Evolutionary conservation across 1,284 basidiomycete species (phyloP), one percentile per base, ranked within the genome.

Genomic region (Filobasidium uniguttulatum): DNA sequence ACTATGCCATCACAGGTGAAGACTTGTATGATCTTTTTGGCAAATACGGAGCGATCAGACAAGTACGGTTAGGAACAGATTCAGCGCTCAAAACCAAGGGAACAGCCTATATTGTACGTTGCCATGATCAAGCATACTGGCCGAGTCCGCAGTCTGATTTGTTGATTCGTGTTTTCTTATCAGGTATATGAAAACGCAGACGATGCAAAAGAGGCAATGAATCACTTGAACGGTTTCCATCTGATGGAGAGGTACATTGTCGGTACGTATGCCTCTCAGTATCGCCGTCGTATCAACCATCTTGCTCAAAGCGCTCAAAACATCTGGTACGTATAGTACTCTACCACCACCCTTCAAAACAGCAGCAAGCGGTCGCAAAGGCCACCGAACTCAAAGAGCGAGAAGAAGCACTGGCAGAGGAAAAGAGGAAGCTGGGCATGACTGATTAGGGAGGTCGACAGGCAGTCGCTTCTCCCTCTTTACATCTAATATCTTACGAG

Each of bases 21-120:
- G 91, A 96, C 68, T 71, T 97, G 56, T 97, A 97, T 69, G 93
- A 98, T 71, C 76, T 98, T 52, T 98, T 98, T 64, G 93, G 91
- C 49, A 85, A 89, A 56, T 98, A 98, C 72, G 93, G 93, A 37
- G 86, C 86, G 58, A 89, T 98, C 62, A 82, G 93, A 37, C 93
- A 98, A 69, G 83, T 98, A 59, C 80, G 93, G 49, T 79, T 96
- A 57, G 93, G 93, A 41, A 90, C 81, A 58, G 86, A 91, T 61
- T 73, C 77, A 52, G 58, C 59, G n/a, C 56, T 67, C 43, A 96
- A 96, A 72, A 86, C 89, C 25, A 87, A 85, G 62, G 93, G 93
- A 19, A 97, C 93, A 10, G 94, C 93, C 0, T 98, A 93, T 63
- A 85, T 98, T 12, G 87, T 88, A 9, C 86, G 45, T 51, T 41